A percentile compares a stretch with the other conserved stretches of the same genome.
phyloP scores from a whole-genome alignment of 768 basidiomycete species.

The Trametes cubensis region DNA sequence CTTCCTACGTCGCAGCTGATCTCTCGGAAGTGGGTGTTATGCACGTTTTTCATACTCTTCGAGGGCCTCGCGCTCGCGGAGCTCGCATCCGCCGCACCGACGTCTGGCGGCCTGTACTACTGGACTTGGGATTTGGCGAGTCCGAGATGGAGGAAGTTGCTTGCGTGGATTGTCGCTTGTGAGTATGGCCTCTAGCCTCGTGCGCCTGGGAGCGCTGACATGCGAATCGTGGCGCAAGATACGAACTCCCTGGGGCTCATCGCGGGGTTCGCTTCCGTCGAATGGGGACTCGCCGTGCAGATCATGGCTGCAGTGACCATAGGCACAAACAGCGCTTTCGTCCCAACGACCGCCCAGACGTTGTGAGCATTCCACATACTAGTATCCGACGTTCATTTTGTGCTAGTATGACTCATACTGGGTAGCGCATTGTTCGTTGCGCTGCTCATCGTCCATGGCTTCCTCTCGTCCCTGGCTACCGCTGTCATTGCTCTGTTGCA shows the following conservation, averaged over 20 bases:
- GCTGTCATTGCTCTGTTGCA: constrained; percentile 39
- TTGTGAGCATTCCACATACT: constrained; percentile 29
- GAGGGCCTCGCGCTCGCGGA: constrained; percentile 40
- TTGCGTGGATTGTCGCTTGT: constrained; percentile 46
- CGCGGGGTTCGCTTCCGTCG: constrained; percentile 37
- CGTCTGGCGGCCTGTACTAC: constrained; percentile 41
- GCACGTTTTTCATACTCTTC: constrained; percentile 36
- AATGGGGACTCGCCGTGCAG: constrained; percentile 43
- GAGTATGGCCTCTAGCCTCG: too few relatives aligned
- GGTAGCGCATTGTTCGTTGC: constrained; percentile 38
- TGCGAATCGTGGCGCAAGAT: constrained; percentile 26
- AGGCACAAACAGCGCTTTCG: constrained; percentile 31
- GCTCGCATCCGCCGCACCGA: constrained; percentile 39
- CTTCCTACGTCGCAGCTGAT: not conserved
- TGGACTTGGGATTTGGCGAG: constrained; percentile 39
- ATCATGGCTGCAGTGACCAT: constrained; percentile 43
- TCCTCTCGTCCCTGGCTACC: constrained; percentile 39
- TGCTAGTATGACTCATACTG: too few relatives aligned
- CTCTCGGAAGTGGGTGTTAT: constrained; percentile 36
- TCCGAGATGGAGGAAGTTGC: constrained; percentile 37
- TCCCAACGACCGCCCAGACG: constrained; percentile 33
- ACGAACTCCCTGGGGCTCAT: constrained; percentile 42
- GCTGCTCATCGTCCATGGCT: constrained; percentile 36
- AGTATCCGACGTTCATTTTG: too few relatives aligned
- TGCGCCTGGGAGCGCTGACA: too few relatives aligned